These are phyloP conservation scores for Coix lacrymajobi DNA, from an alignment of 176 grass and related monocot species.

Conservation along the genomic window DNA sequence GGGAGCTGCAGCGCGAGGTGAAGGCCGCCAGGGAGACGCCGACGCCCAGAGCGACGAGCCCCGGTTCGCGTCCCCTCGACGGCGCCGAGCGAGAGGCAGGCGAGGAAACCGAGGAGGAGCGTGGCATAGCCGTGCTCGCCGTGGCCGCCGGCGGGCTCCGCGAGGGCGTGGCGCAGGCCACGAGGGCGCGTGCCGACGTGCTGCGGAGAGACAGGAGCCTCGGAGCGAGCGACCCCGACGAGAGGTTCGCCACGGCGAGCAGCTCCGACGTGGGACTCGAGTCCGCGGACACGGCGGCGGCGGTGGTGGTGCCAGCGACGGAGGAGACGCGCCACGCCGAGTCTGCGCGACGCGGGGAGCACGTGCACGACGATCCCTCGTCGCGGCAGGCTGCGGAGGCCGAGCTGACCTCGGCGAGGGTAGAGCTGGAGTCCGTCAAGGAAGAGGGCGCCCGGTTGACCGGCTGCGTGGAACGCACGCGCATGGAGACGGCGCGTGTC, in stretches of 20 bases:
- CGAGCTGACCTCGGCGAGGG: slow-evolving; percentile 39
- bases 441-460: slow-evolving; percentile 49
- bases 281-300: slow-evolving; percentile 35
- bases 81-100: slow-evolving; percentile 14
- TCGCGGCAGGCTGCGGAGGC: slow-evolving; percentile 34
- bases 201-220: slow-evolving; percentile 13
- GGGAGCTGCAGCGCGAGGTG: slow-evolving; percentile 57
- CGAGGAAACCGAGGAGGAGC: slow-evolving; percentile 27
- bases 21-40: slow-evolving; percentile 22
- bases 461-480: slow-evolving; percentile 40
- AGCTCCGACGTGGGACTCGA: slow-evolving; percentile 45
- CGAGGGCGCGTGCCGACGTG: slow-evolving; percentile 13
- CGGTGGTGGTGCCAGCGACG: slow-evolving; percentile 43
- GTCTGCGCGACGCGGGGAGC: neutral
- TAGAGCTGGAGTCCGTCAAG: slow-evolving; percentile 50
- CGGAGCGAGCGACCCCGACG: slow-evolving; percentile 26
- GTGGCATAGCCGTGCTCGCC: slow-evolving; percentile 31
- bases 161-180: neutral
- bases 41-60: neutral
- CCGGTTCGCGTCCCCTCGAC: neutral
- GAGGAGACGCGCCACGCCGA: neutral
- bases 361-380: neutral
- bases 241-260: slow-evolving; percentile 40
- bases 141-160: neutral
- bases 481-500: slow-evolving; percentile 44